Conservation (phyloP, 345 rosid species). For the Eutrema yunnanense region DNA sequence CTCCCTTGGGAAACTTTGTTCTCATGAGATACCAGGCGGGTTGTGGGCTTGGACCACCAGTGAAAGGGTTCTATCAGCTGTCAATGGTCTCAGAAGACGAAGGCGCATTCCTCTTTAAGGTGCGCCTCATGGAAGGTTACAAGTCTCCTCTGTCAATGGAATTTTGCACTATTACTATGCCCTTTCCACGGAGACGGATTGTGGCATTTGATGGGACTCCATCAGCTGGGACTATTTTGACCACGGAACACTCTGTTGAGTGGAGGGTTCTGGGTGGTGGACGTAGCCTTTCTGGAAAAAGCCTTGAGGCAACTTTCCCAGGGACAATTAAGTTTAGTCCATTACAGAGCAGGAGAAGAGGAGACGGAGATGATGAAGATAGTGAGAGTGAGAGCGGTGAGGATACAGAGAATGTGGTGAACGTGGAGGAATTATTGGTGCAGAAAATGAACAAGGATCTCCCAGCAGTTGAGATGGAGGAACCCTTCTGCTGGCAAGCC, state of each 20-base stretch:
- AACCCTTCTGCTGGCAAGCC: conserved; percentile 95
- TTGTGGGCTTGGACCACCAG: conserved; percentile 74
- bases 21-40: conserved; percentile 77
- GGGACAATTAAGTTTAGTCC: conserved; percentile 92
- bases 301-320: conserved; percentile 80
- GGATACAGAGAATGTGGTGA: conserved; percentile 57
- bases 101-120: conserved; percentile 89
- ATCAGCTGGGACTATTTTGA: conserved; percentile 70
- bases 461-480: conserved; percentile 82
- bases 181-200: conserved; percentile 81
- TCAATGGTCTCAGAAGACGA: conserved; percentile 97
- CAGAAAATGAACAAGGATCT: conserved; percentile 84
- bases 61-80: conserved; percentile 87
- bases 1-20: conserved; percentile 79
- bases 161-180: conserved; percentile 85
- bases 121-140: conserved; percentile 81
- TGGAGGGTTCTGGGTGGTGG: conserved; percentile 81
- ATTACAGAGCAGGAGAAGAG: conserved; percentile 50
- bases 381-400: conserved; percentile 57
- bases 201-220: conserved; percentile 82
- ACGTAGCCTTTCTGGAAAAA: conserved; percentile 68
- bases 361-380: conserved; percentile 58
- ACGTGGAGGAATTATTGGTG: conserved; percentile 68
- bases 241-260: conserved; percentile 78
- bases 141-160: conserved; percentile 82